Evolutionary conservation across 2,329 filamentous ascomycete genomes (phyloP), one percentile per base, ranked within the genome.

Genomic region (Pestalotiopsis fici): DNA sequence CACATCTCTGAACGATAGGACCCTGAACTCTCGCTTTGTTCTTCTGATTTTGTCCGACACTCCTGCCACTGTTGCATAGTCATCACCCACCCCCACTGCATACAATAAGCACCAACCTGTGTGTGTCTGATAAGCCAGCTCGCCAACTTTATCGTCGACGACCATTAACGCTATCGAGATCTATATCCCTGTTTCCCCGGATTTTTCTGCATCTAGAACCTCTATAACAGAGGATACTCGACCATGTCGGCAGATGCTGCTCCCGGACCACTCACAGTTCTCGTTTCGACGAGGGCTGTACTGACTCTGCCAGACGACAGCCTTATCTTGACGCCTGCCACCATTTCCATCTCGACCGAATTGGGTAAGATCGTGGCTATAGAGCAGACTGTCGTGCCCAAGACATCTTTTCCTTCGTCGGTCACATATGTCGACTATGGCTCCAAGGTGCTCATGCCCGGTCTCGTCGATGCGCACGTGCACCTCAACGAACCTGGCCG

Each of bases 401-500:
- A 82, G n/a, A 87, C 88, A 5, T 87, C 89, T 55, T 98, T 98
- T 78, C 91, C 94, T 1, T 76, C 85, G 0, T 89, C 88, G 50
- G 90, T 91, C 7, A 84, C 86, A 5, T 98, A 98, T 80, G 86
- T 88, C 72, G 91, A 99, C 83, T 90, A 97, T 81, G 93, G 92
- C 25, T 94, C 95, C 12, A 88, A 91, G 79, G 86, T 98, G 59
- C 84, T 99, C 50, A 86, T 98, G 39, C 96, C 96, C 0, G 96
- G 96, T 23, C 85, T 99, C 35, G 95, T 99, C 21, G 96, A 99
- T 78, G 95, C 96, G 43, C 96, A 99, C 79, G 96, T 99, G 47
- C 96, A 99, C 82, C 88, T 98, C 73, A 98, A 98, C 76, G 96
- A 99, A 82, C 96, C 96, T 0, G 96, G 96, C 55, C 89, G 96